A percentile compares a stretch with the other conserved stretches of the same genome.
phyloP scores from a whole-genome alignment of 257 asterid genomes.

The Solanum corneliomulleri region DNA sequence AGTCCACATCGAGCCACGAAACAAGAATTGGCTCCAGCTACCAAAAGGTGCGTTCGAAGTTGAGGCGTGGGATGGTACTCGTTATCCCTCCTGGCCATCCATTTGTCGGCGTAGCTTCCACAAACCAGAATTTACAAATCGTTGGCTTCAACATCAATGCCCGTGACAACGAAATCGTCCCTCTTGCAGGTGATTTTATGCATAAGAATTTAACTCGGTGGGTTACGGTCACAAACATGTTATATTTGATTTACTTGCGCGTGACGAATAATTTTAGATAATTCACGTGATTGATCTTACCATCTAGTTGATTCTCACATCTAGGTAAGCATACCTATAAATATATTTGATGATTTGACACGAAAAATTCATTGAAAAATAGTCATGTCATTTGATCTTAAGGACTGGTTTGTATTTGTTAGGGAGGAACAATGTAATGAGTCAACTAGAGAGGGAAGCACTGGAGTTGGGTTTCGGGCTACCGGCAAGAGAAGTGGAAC shows the following conservation, averaged over 20 bases:
- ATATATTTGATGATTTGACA: too few relatives aligned
- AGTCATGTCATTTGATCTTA: background rate
- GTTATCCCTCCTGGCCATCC: constrained; percentile 78
- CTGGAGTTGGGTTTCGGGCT: constrained; percentile 50
- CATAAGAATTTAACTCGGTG: background rate
- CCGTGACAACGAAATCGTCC: constrained; percentile 17
- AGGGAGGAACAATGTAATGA: constrained; percentile 45
- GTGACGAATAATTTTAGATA: background rate
- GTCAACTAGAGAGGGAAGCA: constrained; percentile 40
- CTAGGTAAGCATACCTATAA: background rate
- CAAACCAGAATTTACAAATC: constrained; percentile 33
- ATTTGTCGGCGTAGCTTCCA: constrained; percentile 35
- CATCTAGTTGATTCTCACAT: background rate
- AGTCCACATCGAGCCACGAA: background rate
- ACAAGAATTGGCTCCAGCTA: constrained; percentile 10
- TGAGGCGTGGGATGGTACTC: constrained; percentile 38
- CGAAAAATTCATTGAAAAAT: too few relatives aligned
- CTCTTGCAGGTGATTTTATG: constrained; percentile 32
- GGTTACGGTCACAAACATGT: background rate
- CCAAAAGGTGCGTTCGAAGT: constrained; percentile 21
- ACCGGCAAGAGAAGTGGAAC: constrained; percentile 55
- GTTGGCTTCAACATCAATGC: constrained; percentile 46
- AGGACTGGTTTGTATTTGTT: background rate
- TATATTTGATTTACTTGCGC: background rate
- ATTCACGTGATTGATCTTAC: background rate